Evolutionary conservation across 2,329 filamentous ascomycete species (phyloP), one percentile per base, ranked within the genome.

Genomic region (Nothomitra cinnamomea): DNA sequence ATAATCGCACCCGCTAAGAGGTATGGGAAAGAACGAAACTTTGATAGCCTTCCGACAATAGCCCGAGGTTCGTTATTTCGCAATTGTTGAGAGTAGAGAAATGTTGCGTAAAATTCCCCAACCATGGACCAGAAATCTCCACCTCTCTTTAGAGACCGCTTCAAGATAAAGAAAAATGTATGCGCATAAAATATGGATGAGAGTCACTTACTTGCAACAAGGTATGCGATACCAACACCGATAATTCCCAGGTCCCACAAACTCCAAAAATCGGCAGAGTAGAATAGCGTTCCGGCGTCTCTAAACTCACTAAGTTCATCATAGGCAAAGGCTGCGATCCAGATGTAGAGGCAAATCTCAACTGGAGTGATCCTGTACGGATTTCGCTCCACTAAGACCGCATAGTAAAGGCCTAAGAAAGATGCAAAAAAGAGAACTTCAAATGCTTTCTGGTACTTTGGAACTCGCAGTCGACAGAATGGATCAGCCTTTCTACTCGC

Each of bases 241-340:
- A 92, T 87, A 65, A 90, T 90, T 56, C 78, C 75, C 63, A 86
- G 68, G 62, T 81, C 80, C 69, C 83, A 86, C 42, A 83, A 63
- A 58, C 84, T 86, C 86, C 85, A 92, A 51, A 94, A 82, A 61
- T 92, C 86, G 7, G 83, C 80, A 3, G 83, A 78, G 62, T 94
- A 94, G 61, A 94, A 94, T 38, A 89, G 78, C 32, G 86, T 82
- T 0, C 89, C 89, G 0, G 89, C 87, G 69, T 95, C 87, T 52
- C 80, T 76, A 70, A 87, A 87, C 61, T 94, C 87, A 60, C 83
- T 85, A 55, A 92, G 72, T 66, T 89, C 88, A 60, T 95, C 88
- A 62, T 92, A 94, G 40, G 85, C 80, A 69, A 94, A 95, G 6
- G 87, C 84, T 3, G 81, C 80, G 60, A 95, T 83, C 85, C 87